Evolutionary conservation across 2,329 filamentous ascomycete species (phyloP).

Genomic region (Lasiodiplodia sp.): DNA sequence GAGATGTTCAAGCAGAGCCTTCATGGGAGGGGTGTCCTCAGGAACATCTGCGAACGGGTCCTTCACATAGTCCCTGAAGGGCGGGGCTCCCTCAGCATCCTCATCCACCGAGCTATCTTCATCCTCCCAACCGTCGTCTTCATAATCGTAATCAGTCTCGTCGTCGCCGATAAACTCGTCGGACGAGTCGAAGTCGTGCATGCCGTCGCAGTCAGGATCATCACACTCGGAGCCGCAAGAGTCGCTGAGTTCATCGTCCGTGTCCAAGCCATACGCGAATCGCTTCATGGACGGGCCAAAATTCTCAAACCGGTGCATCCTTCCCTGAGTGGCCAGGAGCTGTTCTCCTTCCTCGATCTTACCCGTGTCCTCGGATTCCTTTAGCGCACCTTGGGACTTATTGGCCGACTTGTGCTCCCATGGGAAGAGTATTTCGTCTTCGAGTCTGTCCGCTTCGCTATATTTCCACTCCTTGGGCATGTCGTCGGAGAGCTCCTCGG

Average conservation of each 20-base stretch:
- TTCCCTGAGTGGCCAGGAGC: conserved; percentile 8
- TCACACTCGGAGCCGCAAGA: neutral
- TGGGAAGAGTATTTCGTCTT: conserved; percentile 52
- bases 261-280: conserved; percentile 36
- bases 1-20: neutral
- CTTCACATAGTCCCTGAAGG: neutral
- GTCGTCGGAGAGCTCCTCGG: conserved; percentile 33
- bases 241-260: conserved; percentile 40
- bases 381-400: neutral
- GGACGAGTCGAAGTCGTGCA: conserved; percentile 4
- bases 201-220: conserved; percentile 1
- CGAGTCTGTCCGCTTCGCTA: conserved; percentile 50
- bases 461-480: conserved; percentile 42
- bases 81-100: neutral
- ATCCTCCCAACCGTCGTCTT: neutral
- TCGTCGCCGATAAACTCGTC: conserved; percentile 30
- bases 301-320: conserved; percentile 32
- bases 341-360: neutral
- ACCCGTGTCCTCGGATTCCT: neutral
- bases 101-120: conserved; percentile 6
- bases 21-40: neutral
- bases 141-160: conserved; percentile 22
- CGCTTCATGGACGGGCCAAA: conserved; percentile 31
- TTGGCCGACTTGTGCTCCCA: conserved; percentile 37
- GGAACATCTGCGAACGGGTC: neutral